A percentile compares a stretch with the other conserved stretches of the same genome.
Conservation (phyloP, 148 eudicot genomes). For the Camellia granthamiana region DNA sequence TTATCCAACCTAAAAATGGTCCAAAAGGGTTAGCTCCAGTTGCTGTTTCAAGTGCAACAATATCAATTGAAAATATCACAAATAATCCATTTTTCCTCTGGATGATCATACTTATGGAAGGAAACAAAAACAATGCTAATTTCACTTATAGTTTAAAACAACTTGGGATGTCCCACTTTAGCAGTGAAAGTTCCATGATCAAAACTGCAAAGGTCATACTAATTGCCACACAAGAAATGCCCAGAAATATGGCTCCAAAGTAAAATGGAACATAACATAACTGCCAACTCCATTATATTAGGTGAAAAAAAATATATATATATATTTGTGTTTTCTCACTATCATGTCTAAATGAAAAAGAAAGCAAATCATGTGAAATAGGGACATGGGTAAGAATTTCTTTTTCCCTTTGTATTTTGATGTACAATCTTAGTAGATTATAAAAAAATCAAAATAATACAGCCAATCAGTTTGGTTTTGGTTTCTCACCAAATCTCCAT, state of each 20-base stretch:
- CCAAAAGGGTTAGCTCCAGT: slow-evolving; percentile 10
- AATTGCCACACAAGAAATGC: neutral
- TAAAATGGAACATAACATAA: neutral
- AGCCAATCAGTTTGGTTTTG: too few relatives aligned
- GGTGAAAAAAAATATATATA: too few relatives aligned
- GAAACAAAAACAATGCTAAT: neutral
- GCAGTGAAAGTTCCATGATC: neutral
- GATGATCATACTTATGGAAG: neutral
- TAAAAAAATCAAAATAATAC: too few relatives aligned
- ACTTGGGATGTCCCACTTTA: neutral
- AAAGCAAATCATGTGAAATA: too few relatives aligned
- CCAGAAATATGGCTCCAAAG: neutral
- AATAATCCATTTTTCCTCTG: neutral
- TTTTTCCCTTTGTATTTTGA: too few relatives aligned
- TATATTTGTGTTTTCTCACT: too few relatives aligned
- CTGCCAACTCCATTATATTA: neutral
- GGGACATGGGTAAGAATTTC: too few relatives aligned
- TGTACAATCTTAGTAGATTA: too few relatives aligned
- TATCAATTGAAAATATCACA: too few relatives aligned
- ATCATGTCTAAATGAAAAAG: too few relatives aligned
- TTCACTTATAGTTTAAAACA: neutral
- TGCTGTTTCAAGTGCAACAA: neutral
- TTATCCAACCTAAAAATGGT: slow-evolving; percentile 60
- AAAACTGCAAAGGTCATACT: neutral
- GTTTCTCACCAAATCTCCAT: too few relatives aligned